Conservation (phyloP, 305 asterid genomes). For the Fraxinus sp. region DNA sequence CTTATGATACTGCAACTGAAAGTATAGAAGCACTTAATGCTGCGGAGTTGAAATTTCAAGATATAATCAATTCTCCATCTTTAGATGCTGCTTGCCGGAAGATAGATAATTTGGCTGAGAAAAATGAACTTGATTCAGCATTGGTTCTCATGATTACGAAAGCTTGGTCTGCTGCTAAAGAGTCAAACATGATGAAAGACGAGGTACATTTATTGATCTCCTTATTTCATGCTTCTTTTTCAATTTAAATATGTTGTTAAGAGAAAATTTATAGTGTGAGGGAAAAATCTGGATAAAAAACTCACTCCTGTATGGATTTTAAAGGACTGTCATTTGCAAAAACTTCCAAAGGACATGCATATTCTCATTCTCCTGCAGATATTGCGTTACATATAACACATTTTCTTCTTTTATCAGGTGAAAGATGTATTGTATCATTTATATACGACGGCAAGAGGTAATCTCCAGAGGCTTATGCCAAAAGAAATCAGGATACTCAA, state of each 20-base stretch:
- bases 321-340: not conserved
- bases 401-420: constrained; percentile 43
- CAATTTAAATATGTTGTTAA: constrained; percentile 1
- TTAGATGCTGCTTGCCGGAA: constrained; percentile 86
- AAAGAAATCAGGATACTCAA: constrained; percentile 88
- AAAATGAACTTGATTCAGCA: constrained; percentile 86
- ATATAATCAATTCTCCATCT: constrained; percentile 83
- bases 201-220: constrained; percentile 50
- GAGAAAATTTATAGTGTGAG: not conserved
- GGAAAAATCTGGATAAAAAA: not conserved
- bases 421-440: constrained; percentile 81
- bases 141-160: constrained; percentile 82
- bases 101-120: constrained; percentile 83
- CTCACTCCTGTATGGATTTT: not conserved
- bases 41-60: constrained; percentile 89
- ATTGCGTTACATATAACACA: not conserved
- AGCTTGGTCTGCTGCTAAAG: constrained; percentile 98
- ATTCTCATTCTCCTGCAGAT: not conserved
- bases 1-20: constrained; percentile 73
- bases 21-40: constrained; percentile 73
- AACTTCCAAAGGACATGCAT: not conserved
- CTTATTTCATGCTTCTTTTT: constrained; percentile 3
- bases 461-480: constrained; percentile 86
- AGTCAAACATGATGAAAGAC: constrained; percentile 73
- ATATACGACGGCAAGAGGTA: constrained; percentile 66